phyloP scores from a whole-genome alignment of 305 asterid genomes.

The Nicotiana rustica region DNA sequence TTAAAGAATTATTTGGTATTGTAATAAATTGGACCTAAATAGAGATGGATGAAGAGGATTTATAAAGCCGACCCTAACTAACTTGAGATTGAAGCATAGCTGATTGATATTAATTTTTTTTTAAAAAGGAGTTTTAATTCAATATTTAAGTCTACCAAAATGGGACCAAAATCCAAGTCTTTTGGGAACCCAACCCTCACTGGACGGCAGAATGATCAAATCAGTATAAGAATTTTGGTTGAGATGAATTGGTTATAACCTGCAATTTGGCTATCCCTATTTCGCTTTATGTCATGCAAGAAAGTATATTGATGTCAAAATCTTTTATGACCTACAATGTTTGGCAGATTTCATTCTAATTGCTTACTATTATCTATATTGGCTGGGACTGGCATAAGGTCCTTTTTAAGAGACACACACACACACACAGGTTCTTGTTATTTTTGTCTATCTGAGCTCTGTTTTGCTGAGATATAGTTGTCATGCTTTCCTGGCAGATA shows the following conservation, averaged over 20 bases:
- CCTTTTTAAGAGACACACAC: no score
- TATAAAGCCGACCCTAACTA: not conserved
- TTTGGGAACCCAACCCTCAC: not conserved
- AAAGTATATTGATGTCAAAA: not conserved
- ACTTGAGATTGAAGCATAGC: slow-evolving; percentile 6
- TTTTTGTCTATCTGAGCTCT: slow-evolving; percentile 20
- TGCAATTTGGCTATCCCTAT: slow-evolving; percentile 20
- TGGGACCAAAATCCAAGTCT: not conserved
- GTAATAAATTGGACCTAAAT: not conserved
- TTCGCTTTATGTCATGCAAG: not conserved
- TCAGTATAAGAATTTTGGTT: not conserved
- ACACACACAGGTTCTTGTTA: not conserved
- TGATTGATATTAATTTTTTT: not conserved
- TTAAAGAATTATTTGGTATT: not conserved
- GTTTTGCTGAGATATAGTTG: slow-evolving; percentile 36
- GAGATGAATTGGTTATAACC: slow-evolving; percentile 3
- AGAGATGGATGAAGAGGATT: slow-evolving; percentile 6
- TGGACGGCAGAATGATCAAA: not conserved
- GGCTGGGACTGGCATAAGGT: not conserved
- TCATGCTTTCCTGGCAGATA: slow-evolving; percentile 54
- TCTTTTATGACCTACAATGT: not conserved
- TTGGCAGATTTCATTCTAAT: not conserved
- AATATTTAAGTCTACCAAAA: not conserved
- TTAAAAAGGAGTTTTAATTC: not conserved
- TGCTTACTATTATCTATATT: not conserved